A percentile compares a stretch with the other conserved stretches of the same genome.
These are phyloP conservation scores for Sequoia sempervirens DNA, from an alignment of 75 land plant species.

Conservation along the genomic window DNA sequence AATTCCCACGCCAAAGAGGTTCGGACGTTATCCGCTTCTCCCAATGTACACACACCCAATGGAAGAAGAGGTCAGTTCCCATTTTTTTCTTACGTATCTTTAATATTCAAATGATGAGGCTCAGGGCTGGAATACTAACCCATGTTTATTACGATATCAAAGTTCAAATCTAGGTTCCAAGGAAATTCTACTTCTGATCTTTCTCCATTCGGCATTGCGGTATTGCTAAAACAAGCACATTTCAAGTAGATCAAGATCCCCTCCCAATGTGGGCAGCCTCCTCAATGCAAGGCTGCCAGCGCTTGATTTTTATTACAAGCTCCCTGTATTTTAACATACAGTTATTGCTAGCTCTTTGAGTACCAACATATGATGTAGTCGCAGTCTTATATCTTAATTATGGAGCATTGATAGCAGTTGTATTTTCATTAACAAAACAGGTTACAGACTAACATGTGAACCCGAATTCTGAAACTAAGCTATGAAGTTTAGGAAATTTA, in stretches of 20 bases:
- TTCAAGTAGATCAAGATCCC: background rate
- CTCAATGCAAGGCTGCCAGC: background rate
- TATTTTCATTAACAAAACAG: background rate
- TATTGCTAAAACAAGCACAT: background rate
- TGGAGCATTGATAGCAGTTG: background rate
- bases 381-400: background rate
- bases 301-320: background rate
- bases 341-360: background rate
- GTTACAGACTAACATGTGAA: background rate
- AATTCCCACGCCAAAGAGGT: slow-evolving; percentile 6
- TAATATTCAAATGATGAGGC: background rate
- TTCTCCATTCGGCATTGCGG: background rate
- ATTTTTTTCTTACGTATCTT: background rate
- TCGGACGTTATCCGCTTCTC: background rate
- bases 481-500: background rate
- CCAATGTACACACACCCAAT: background rate
- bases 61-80: slow-evolving; percentile 1
- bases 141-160: background rate
- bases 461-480: background rate
- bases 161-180: background rate
- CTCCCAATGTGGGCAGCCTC: background rate
- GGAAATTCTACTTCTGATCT: background rate
- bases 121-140: background rate
- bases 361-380: background rate
- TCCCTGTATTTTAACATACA: background rate